phyloP scores from a whole-genome alignment of 179 eudicot species.

The Silene coronaria region DNA sequence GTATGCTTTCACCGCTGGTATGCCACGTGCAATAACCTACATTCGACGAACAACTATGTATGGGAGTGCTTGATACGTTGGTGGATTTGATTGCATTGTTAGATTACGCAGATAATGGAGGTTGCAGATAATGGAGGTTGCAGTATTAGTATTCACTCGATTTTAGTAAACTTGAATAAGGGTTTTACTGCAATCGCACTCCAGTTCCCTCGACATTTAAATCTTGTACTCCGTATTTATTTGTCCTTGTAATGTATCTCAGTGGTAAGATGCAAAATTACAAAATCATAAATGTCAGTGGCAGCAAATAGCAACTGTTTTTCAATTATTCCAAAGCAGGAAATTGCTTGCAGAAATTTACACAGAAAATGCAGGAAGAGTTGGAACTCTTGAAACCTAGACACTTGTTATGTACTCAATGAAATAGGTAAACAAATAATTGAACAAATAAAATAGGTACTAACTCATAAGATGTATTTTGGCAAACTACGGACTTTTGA shows the following conservation, averaged over 20 bases:
- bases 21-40: not conserved
- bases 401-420: no score
- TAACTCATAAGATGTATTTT: no score
- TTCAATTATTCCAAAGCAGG: no score
- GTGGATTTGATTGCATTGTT: slow-evolving; percentile 2
- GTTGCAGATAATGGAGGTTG: not conserved
- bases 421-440: no score
- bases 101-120: not conserved
- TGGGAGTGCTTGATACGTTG: not conserved
- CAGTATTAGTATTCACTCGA: not conserved
- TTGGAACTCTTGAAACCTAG: no score
- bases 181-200: not conserved
- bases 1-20: not conserved
- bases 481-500: no score
- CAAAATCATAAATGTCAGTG: not conserved
- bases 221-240: not conserved
- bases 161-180: not conserved
- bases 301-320: not conserved
- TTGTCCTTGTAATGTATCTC: not conserved
- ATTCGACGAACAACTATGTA: not conserved
- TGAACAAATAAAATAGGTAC: no score
- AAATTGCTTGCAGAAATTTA: no score
- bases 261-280: not conserved
- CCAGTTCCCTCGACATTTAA: not conserved
- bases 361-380: no score